These are phyloP conservation scores for Chaetomidium leptoderma DNA, from an alignment of 495 filamentous ascomycete species.

Conservation along the genomic window DNA sequence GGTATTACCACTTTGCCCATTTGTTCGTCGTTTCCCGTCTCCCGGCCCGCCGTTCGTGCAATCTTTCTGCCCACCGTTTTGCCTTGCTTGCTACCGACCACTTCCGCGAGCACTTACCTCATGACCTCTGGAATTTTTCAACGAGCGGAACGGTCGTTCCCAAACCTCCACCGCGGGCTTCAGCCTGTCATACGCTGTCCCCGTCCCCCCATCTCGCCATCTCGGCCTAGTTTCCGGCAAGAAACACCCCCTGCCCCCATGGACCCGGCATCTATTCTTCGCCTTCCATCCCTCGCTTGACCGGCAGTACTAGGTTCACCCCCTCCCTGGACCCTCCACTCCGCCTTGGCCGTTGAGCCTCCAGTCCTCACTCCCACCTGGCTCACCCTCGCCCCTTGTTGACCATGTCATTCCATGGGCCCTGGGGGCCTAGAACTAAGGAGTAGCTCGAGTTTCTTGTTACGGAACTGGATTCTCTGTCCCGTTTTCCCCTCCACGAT, in stretches of 20 bases:
- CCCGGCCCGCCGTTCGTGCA: conserved; percentile 18
- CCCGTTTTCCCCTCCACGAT: conserved; percentile 21
- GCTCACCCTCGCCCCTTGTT: conserved; percentile 23
- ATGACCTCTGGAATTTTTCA: conserved; percentile 25
- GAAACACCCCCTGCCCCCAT: conserved; percentile 18
- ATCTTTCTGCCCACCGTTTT: conserved; percentile 17
- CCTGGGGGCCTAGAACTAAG: conserved; percentile 26
- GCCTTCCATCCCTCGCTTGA: conserved; percentile 23
- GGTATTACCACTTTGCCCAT: conserved; percentile 18
- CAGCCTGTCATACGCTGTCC: conserved; percentile 31
- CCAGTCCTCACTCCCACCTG: conserved; percentile 23
- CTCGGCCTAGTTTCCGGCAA: conserved; percentile 21
- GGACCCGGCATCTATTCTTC: conserved; percentile 21
- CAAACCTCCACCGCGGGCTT: conserved; percentile 18
- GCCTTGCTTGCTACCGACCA: no score
- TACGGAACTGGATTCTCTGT: conserved; percentile 24
- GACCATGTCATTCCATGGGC: conserved; percentile 21
- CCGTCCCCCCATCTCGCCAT: conserved; percentile 28
- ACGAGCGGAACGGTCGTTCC: conserved; percentile 9
- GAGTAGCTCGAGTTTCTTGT: conserved; percentile 16
- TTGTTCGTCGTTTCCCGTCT: conserved; percentile 12
- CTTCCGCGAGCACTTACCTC: conserved; percentile 19
- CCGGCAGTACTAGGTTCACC: conserved; percentile 22
- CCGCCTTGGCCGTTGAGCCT: conserved; percentile 28
- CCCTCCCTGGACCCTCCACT: conserved; percentile 20